A percentile compares a stretch with the other conserved stretches of the same genome.
Conservation (phyloP, 306 rosid genomes). For the Medicago lupulina region DNA sequence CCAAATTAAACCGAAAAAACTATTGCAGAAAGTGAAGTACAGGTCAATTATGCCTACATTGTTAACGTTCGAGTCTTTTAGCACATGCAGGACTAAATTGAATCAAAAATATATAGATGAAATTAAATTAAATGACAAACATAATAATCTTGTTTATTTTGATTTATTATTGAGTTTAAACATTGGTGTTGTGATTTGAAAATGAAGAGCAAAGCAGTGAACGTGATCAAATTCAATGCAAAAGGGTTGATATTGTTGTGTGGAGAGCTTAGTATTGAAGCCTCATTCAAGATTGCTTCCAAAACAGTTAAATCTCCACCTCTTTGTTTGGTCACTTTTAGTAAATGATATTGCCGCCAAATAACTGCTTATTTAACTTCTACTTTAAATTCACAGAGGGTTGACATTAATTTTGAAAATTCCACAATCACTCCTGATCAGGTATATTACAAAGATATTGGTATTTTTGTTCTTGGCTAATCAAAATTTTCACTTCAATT, state of each 20-base stretch:
- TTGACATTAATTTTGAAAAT: constrained; percentile 63
- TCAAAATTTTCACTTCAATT: constrained; percentile 12
- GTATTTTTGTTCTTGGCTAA: neutral
- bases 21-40: neutral
- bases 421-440: constrained; percentile 77
- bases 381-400: constrained; percentile 62
- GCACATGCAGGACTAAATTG: neutral
- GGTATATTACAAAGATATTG: constrained; percentile 49
- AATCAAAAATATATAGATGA: neutral
- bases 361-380: constrained; percentile 31
- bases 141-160: neutral
- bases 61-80: neutral
- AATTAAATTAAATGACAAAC: neutral
- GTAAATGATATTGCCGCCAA: constrained; percentile 13
- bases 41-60: neutral
- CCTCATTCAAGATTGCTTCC: constrained; percentile 80
- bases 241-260: constrained; percentile 69
- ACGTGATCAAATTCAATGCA: constrained; percentile 72
- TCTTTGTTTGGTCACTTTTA: constrained; percentile 31
- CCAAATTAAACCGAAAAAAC: too few species aligned
- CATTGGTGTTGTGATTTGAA: constrained; percentile 40
- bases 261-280: constrained; percentile 75
- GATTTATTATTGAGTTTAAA: constrained; percentile 34
- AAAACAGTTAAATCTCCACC: constrained; percentile 59
- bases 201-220: constrained; percentile 92